Evolutionary conservation across 768 basidiomycete genomes (phyloP), one percentile per base, ranked within the genome.

Genomic region (Albatrellus ellisii): DNA sequence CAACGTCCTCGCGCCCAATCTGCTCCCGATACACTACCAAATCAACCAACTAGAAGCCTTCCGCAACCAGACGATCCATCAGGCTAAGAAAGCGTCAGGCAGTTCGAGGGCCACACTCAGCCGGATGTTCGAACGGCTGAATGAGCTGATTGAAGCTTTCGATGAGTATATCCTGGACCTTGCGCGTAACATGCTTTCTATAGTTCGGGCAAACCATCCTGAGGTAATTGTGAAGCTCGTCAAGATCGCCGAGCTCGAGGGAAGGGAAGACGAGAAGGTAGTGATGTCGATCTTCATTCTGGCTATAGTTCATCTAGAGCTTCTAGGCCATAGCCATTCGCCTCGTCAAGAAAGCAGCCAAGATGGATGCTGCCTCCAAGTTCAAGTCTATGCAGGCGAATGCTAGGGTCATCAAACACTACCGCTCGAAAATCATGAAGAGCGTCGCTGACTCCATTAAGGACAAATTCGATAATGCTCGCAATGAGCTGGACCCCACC

Each of bases 191-290:
- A 66, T 89, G n/a, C 62, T 92, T 10, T 68, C 72, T n/a, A 69
- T 92, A 31, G 80, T 83, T 4, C 73, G 84, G 27, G 76, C 75
- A 3, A 90, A 89, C 0, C 65, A 89, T 55, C 69, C 78, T 0
- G 78, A 81, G 29, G 89, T 91, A n/a, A 72, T 98, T 7, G 90
- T 99, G 26, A 85, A 84, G 55, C 62, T 98, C 42, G 62, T 91
- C 56, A 99, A 98, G 64, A 84, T 99, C 43, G 82, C 85, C 9
- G 94, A 99, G 57, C 67, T 89, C 18, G 95, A 99, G 58, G 89
- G 85, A 4, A 75, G 70, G 54, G 88, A 89, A 58, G 95, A 98
- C 55, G 86, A 98, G 64, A 97, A 95, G 72, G 91, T 84, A 51
- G n/a, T n/a, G n/a, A n/a, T 34, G 57, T 54, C 14, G 26, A 31